phyloP scores from a whole-genome alignment of 2,329 filamentous ascomycete species.

The Pseudocercospora macadamiae region DNA sequence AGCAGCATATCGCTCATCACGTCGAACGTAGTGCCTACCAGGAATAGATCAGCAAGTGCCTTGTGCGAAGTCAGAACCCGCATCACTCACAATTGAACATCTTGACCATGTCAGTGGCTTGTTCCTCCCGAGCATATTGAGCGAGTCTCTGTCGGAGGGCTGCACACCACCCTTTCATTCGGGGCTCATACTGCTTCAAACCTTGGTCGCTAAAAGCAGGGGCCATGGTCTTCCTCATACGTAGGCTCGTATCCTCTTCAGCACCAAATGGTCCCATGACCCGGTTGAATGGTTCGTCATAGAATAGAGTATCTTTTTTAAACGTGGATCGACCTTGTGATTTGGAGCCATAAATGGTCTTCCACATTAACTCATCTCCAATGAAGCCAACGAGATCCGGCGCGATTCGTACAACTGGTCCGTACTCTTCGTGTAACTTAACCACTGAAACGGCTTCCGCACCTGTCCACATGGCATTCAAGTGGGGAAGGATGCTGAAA shows the following conservation, averaged over 20 bases:
- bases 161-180: conserved; percentile 30
- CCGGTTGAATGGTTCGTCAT: conserved; percentile 19
- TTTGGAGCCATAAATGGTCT: conserved; percentile 30
- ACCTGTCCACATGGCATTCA: conserved; percentile 20
- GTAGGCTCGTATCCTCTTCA: conserved; percentile 22
- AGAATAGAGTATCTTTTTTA: conserved; percentile 24
- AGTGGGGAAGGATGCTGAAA: conserved; percentile 23
- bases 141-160: conserved; percentile 25
- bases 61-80: no score
- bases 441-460: conserved; percentile 14
- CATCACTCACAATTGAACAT: conserved; percentile 32
- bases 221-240: conserved; percentile 48
- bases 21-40: conserved; percentile 27
- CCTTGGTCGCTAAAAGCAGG: conserved; percentile 32
- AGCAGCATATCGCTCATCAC: conserved; percentile 36
- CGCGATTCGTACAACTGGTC: conserved; percentile 42
- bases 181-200: conserved; percentile 31
- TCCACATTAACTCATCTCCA: conserved; percentile 23
- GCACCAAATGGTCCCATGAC: conserved; percentile 22
- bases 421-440: conserved; percentile 41
- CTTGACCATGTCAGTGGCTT: conserved; percentile 31
- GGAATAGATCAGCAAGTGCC: conserved; percentile 18
- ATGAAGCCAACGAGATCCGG: conserved; percentile 45
- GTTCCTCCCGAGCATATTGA: conserved; percentile 14
- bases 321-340: conserved; percentile 14